Evolutionary conservation across 2,329 filamentous ascomycete genomes (phyloP).

Genomic region (Fusarium sp.): DNA sequence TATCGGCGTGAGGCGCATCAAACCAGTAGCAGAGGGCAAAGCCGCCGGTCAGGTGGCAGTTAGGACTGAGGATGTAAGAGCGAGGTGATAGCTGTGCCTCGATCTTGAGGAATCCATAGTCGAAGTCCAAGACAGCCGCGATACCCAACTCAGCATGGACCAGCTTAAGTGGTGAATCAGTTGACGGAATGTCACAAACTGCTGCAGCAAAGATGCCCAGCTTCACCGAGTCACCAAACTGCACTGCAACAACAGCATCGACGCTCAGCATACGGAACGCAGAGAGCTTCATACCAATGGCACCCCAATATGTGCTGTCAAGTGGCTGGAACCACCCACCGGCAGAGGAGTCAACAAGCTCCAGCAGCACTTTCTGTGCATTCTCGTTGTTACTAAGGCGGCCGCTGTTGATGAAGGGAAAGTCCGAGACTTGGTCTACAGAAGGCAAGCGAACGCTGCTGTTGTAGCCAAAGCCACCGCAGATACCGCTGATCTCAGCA

Average conservation of each 20-base stretch:
- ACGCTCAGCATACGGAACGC: constrained; percentile 52
- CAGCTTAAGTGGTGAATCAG: constrained; percentile 34
- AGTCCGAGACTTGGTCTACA: constrained; percentile 14
- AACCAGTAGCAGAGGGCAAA: constrained; percentile 55
- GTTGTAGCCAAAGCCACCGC: constrained; percentile 54
- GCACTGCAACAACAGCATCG: constrained; percentile 48
- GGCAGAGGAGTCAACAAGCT: neutral
- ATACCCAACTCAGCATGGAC: constrained; percentile 52
- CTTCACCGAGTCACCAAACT: constrained; percentile 44
- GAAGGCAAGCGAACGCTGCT: constrained; percentile 45
- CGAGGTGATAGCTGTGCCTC: constrained; percentile 52
- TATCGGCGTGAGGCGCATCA: constrained; percentile 27
- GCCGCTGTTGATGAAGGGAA: constrained; percentile 29
- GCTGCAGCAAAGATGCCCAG: constrained; percentile 49
- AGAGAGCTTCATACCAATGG: constrained; percentile 49
- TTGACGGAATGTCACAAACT: constrained; percentile 42
- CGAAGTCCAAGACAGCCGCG: constrained; percentile 46
- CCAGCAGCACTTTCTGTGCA: neutral
- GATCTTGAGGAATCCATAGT: constrained; percentile 47
- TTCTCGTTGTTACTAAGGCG: neutral
- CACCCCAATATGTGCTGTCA: constrained; percentile 48
- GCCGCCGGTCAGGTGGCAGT: constrained; percentile 54
- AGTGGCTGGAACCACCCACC: constrained; percentile 46
- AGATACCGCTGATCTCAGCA: constrained; percentile 48
- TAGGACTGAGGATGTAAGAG: constrained; percentile 51